Percentiles rank a stretch among this genome's conserved stretches.
phyloP scores from a whole-genome alignment of 768 basidiomycete genomes.

The Mrakia gelida region DNA sequence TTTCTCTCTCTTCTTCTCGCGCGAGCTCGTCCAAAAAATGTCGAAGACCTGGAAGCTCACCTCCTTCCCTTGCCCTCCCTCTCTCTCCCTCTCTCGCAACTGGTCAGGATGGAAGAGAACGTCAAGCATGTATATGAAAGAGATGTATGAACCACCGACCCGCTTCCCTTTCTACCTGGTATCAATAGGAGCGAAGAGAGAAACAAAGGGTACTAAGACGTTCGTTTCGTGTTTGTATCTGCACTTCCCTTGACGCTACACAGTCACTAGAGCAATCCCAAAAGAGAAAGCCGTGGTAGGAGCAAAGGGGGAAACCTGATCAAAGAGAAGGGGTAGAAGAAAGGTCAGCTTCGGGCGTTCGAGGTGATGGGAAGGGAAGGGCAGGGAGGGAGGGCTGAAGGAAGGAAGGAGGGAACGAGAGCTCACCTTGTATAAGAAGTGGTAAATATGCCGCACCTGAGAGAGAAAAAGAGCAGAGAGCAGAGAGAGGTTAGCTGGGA shows the following conservation, averaged over 20 bases:
- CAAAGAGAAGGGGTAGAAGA: neutral
- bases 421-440: too few species aligned
- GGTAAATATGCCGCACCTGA: too few species aligned
- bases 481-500: too few species aligned
- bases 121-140: neutral
- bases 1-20: neutral
- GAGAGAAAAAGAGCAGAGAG: too few species aligned
- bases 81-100: neutral
- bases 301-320: slow-evolving; percentile 15
- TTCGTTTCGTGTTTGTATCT: slow-evolving; percentile 8
- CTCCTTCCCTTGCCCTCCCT: neutral
- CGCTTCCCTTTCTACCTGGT: slow-evolving; percentile 13
- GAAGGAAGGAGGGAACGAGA: neutral
- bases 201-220: slow-evolving; percentile 30
- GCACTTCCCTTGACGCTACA: slow-evolving; percentile 6
- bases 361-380: neutral
- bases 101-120: neutral
- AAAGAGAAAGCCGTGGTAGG: neutral
- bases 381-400: neutral
- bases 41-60: neutral
- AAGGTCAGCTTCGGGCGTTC: too few species aligned
- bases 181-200: slow-evolving; percentile 17
- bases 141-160: slow-evolving; percentile 27
- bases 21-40: neutral
- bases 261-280: slow-evolving; percentile 4